Evolutionary conservation across 331 rosid species (phyloP).

Genomic region (Pyrus hybrid): DNA sequence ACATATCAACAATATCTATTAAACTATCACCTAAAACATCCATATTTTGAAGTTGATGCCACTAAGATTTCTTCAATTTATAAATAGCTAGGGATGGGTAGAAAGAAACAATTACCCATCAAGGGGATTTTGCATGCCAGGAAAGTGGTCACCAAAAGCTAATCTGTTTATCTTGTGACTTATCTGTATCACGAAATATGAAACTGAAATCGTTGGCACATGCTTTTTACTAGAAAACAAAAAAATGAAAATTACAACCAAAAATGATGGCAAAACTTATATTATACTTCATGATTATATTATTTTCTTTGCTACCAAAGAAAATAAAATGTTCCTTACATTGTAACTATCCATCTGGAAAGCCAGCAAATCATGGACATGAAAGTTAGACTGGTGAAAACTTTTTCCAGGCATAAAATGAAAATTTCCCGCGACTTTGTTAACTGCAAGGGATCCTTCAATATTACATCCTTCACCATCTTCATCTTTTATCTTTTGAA

Average conservation of each 20-base stretch:
- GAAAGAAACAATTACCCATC: slow-evolving; percentile 63
- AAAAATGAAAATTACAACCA: not conserved
- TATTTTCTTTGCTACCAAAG: not conserved
- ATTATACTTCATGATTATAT: too few relatives aligned
- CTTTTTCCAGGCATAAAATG: slow-evolving; percentile 82
- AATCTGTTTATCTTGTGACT: slow-evolving; percentile 75
- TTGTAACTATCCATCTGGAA: slow-evolving; percentile 45
- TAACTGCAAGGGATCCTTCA: slow-evolving; percentile 82
- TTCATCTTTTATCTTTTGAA: slow-evolving; percentile 72
- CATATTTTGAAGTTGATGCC: not conserved
- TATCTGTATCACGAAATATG: slow-evolving; percentile 52
- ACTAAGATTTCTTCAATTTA: not conserved
- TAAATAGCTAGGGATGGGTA: not conserved
- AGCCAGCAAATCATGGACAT: slow-evolving; percentile 44
- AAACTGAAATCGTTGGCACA: not conserved
- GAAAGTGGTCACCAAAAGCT: slow-evolving; percentile 69
- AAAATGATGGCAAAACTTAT: not conserved
- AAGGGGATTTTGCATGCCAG: slow-evolving; percentile 85
- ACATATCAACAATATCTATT: not conserved
- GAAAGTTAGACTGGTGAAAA: slow-evolving; percentile 63
- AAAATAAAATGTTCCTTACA: slow-evolving; percentile 37
- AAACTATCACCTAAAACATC: not conserved
- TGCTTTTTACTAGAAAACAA: not conserved
- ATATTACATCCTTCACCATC: slow-evolving; percentile 96
- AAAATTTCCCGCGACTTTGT: slow-evolving; percentile 88